phyloP scores from a whole-genome alignment of 1,284 basidiomycete genomes.

The Pseudozyma sp. region DNA sequence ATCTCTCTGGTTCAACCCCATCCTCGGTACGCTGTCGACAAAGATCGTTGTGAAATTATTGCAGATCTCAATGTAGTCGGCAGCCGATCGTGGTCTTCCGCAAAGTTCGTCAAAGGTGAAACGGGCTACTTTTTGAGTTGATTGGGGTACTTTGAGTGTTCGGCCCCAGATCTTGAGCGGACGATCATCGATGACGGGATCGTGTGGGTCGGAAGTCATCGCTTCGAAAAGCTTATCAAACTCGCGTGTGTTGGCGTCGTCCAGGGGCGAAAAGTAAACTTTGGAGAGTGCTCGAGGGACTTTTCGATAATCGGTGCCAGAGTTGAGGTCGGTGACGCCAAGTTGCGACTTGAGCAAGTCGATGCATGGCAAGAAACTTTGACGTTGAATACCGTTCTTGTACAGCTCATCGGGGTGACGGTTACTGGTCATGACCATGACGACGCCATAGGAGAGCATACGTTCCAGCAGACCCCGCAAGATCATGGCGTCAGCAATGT shows the following conservation, averaged over 20 bases:
- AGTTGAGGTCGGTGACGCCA: conserved; percentile 89
- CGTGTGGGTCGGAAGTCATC: conserved; percentile 74
- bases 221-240: conserved; percentile 85
- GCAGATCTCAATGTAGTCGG: conserved; percentile 95
- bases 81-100: conserved; percentile 87
- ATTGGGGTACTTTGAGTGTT: conserved; percentile 77
- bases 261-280: conserved; percentile 88
- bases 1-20: conserved; percentile 89
- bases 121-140: conserved; percentile 77
- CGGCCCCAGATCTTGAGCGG: conserved; percentile 89
- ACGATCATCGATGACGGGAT: conserved; percentile 76
- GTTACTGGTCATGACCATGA: conserved; percentile 96
- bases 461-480: conserved; percentile 87
- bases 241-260: conserved; percentile 76
- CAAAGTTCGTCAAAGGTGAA: conserved; percentile 91
- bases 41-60: conserved; percentile 88
- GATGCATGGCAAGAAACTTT: conserved; percentile 96
- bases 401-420: conserved; percentile 97
- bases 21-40: conserved; percentile 83
- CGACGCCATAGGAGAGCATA: conserved; percentile 86
- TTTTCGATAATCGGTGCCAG: conserved; percentile 80
- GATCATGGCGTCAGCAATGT: conserved; percentile 99
- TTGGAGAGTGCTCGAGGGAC: conserved; percentile 75
- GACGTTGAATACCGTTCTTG: conserved; percentile 97
- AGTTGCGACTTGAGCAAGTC: conserved; percentile 89